phyloP scores from a whole-genome alignment of 108 stramenopile species.

The Phaeodactylum tricornutum region DNA sequence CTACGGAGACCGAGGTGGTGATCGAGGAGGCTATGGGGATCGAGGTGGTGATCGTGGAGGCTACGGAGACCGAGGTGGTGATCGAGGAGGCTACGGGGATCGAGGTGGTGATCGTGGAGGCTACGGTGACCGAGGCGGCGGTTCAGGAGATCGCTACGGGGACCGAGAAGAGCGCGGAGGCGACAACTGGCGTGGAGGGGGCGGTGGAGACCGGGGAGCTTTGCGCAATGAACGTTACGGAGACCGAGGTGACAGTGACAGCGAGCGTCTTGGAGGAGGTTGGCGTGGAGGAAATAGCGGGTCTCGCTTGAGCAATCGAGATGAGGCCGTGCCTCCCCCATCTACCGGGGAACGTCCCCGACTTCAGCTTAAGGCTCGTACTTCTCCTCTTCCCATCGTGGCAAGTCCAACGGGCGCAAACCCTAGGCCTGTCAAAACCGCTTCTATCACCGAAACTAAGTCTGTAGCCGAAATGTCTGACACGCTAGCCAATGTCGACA shows the following conservation, averaged over 20 bases:
- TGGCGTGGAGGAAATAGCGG: constrained; percentile 4
- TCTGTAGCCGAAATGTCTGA: too few species aligned
- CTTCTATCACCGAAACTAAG: neutral
- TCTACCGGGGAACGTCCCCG: constrained; percentile 39
- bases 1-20: neutral
- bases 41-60: neutral
- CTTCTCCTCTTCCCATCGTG: constrained; percentile 1
- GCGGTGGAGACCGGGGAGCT: constrained; percentile 6
- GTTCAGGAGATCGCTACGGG: constrained; percentile 11
- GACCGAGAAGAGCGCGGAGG: constrained; percentile 1
- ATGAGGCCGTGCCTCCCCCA: neutral
- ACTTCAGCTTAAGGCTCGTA: constrained; percentile 41
- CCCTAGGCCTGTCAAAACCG: neutral
- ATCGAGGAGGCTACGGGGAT: constrained; percentile 5
- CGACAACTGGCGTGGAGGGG: constrained; percentile 8
- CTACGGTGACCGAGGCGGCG: constrained; percentile 17
- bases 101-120: constrained; percentile 21
- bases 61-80: neutral
- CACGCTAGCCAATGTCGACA: too few species aligned
- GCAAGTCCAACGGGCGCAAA: neutral
- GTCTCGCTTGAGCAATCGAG: constrained; percentile 5
- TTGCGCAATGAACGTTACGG: constrained; percentile 17
- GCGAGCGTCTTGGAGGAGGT: constrained; percentile 1
- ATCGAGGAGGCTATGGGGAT: neutral
- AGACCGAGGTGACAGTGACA: too few species aligned